Evolutionary conservation across 768 basidiomycete genomes (phyloP), one percentile per base, ranked within the genome.

Genomic region (Leccinum variicolor): DNA sequence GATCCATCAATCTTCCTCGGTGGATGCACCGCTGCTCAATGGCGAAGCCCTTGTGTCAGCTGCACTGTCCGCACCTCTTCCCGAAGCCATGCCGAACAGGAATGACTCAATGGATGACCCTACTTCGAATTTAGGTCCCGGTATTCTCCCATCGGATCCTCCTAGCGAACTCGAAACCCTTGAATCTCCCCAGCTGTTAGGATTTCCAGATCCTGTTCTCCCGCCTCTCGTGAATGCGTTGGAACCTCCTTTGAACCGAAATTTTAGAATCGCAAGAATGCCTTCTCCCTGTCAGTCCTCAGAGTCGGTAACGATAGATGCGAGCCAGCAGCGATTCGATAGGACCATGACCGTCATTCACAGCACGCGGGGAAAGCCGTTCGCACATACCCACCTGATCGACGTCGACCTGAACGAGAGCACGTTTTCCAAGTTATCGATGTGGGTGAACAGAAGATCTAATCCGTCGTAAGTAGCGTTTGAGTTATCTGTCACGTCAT

Each of bases 391-490:
- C 26, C 66, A 69, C 28, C 14, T 33, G 23, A 54, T 72, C n/a
- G 63, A 65, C 9, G 67, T 78, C 57, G 50, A 54, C 26, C 64
- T 79, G 54, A 61, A 62, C 25, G 67, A 75, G 23, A 55, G 59
- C 14, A 60, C 69, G 6, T 70, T 66, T 60, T 25, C 64, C 39
- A 59, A 62, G 28, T 53, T 78, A n/a, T 64, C 58, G 13, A 62
- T 64, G 49, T 82, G 81, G 81, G 70, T 68, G 5, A 71, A 74
- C 49, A 70, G 77, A 53, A 64, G 46, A 56, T 51, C 4, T 7
- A 19, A 50, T 14, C 62, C 63, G 34, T 57, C 60, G 80, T 79
- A 59, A 26, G 77, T 75, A 29, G 17, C 51, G 31, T 15, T 25
- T 13, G 23, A 25, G 21, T 52, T 43, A 14, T 57, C 48, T 17